A percentile compares a stretch with the other conserved stretches of the same genome.
These are phyloP conservation scores for Cercospora citrullina DNA, from an alignment of 2,329 filamentous ascomycete species.

Conservation along the genomic window DNA sequence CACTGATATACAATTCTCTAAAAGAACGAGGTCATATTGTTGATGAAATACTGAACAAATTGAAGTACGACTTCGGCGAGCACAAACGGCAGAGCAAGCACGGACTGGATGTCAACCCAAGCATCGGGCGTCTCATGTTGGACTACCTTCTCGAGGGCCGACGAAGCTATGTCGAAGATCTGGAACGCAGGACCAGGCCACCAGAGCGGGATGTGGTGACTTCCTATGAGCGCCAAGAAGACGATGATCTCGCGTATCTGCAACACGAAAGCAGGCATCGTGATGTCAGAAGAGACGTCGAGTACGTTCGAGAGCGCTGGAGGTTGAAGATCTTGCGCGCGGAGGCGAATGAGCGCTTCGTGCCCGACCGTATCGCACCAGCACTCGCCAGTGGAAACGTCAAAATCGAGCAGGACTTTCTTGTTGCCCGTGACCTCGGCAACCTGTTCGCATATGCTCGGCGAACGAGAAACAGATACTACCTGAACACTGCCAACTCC, in stretches of 20 bases:
- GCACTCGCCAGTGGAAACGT: constrained; percentile 4
- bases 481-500: constrained; percentile 13
- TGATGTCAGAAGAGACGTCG: constrained; percentile 4
- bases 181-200: not conserved
- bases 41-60: constrained; percentile 20
- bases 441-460: constrained; percentile 23
- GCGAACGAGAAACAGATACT: constrained; percentile 11
- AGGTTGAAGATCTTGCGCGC: constrained; percentile 14
- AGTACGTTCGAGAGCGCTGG: constrained; percentile 19
- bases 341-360: constrained; percentile 1
- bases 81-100: not conserved
- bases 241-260: constrained; percentile 15
- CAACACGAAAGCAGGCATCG: not conserved
- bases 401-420: constrained; percentile 17
- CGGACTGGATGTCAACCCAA: constrained; percentile 17
- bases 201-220: constrained; percentile 7
- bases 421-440: constrained; percentile 19
- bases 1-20: constrained; percentile 23
- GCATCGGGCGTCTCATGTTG: constrained; percentile 26
- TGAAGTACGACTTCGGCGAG: constrained; percentile 21
- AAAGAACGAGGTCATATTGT: constrained; percentile 18
- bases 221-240: constrained; percentile 11
- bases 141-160: constrained; percentile 27
- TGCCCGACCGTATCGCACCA: constrained; percentile 9
- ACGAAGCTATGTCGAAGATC: constrained; percentile 23